These are phyloP conservation scores for Pythium coloratum DNA, from an alignment of 352 stramenopile species.

Conservation along the genomic window DNA sequence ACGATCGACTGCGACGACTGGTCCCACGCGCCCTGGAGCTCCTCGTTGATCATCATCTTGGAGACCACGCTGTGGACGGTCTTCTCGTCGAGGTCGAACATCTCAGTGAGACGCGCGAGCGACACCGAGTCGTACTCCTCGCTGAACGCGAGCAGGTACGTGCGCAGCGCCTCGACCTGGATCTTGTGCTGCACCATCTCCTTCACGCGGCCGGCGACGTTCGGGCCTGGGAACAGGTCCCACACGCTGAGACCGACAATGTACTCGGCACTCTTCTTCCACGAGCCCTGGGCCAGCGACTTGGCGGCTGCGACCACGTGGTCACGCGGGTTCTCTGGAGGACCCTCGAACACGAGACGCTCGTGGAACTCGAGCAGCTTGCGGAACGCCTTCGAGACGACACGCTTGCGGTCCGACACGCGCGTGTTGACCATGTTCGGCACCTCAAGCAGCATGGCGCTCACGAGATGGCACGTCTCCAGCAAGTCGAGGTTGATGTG, in stretches of 20 bases:
- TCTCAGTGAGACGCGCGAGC: constrained; percentile 93
- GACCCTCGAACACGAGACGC: constrained; percentile 95
- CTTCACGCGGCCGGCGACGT: constrained; percentile 82
- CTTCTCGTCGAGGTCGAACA: constrained; percentile 97
- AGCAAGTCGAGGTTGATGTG: constrained; percentile 99
- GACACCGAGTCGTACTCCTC: constrained; percentile 96
- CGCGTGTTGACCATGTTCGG: constrained; percentile 95
- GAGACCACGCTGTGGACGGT: constrained; percentile 97
- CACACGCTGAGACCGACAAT: constrained; percentile 92
- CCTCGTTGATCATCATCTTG: constrained; percentile 99
- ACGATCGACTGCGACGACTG: constrained; percentile 97
- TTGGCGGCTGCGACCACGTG: constrained; percentile 96
- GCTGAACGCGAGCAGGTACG: constrained; percentile 96
- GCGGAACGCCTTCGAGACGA: constrained; percentile 95
- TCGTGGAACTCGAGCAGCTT: constrained; percentile 91
- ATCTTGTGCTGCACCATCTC: constrained; percentile 93
- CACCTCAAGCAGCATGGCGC: constrained; percentile 98
- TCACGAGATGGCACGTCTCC: constrained; percentile 97
- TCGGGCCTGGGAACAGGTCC: constrained; percentile 93
- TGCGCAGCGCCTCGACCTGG: constrained; percentile 95
- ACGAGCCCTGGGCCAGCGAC: constrained; percentile 94
- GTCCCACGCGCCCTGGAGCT: constrained; percentile 97
- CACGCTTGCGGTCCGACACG: constrained; percentile 77
- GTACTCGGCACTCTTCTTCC: constrained; percentile 90
- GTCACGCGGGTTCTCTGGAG: constrained; percentile 97